Percentiles rank a stretch among this genome's conserved stretches.
Conservation (phyloP, 352 stramenopile genomes). For the Globisporangium nunn region DNA sequence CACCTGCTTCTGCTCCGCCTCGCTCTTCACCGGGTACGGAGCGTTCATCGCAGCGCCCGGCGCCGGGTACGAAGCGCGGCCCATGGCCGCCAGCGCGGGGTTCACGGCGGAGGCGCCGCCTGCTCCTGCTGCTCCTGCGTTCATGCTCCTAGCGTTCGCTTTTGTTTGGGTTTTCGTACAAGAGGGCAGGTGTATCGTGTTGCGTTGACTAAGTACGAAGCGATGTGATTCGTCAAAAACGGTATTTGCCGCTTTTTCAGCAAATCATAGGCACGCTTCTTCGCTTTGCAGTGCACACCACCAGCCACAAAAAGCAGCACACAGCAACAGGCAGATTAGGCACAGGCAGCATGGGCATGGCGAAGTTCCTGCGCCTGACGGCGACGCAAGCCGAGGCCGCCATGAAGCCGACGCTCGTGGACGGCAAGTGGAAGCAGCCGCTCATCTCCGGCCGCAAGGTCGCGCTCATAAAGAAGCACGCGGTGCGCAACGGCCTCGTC, state of each 20-base stretch:
- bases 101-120: slow-evolving; percentile 1
- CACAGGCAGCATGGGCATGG: slow-evolving; percentile 23
- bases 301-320: not conserved
- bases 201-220: not conserved
- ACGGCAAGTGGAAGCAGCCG: slow-evolving; percentile 83
- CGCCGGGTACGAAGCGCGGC: slow-evolving; percentile 8
- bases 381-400: slow-evolving; percentile 64
- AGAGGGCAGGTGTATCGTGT: not conserved
- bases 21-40: slow-evolving; percentile 18
- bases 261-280: no score
- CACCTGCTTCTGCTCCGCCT: slow-evolving; percentile 58
- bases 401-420: slow-evolving; percentile 72
- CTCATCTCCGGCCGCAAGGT: slow-evolving; percentile 74
- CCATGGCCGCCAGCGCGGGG: slow-evolving; percentile 26
- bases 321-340: slow-evolving; percentile 3
- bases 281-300: not conserved
- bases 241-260: not conserved
- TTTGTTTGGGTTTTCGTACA: not conserved
- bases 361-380: slow-evolving; percentile 71
- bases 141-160: not conserved
- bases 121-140: slow-evolving; percentile 3
- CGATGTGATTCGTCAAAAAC: not conserved
- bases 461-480: slow-evolving; percentile 81
- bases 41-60: slow-evolving; percentile 8
- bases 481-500: slow-evolving; percentile 54